Evolutionary conservation across 495 filamentous ascomycete species (phyloP), one percentile per base, ranked within the genome.

Genomic region (Astrothelium macrocarpum): DNA sequence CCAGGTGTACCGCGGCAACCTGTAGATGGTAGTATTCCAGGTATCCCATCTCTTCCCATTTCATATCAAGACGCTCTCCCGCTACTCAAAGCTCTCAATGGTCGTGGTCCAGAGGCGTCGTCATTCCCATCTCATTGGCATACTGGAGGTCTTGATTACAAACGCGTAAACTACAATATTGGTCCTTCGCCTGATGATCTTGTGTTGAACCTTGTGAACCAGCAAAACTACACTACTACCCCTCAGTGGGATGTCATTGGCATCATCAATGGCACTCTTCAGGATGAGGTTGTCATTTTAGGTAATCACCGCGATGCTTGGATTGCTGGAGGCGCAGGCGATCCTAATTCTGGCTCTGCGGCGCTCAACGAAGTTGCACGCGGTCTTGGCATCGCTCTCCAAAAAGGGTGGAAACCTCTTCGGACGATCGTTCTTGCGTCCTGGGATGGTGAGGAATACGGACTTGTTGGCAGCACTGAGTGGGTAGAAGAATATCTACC

Each of bases 241-340:
- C 91, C 91, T 2, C 75, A 94, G 62, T 98, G 95, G 95, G 90
- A 98, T 67, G 90, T 94, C 14, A 95, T 98, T 65, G 94, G 94
- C 34, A 80, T 91, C 32, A 91, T 98, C 74, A 96, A 96, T 63
- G 94, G 94, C n/a, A 87, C 84, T 10, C 85, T 96, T 60, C 78
- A 85, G 0, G 86, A 91, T 62, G 93, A 97, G 71, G 91, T 95
- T 12, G 81, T 96, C 58, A 80, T 98, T 7, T 76, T 97, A n/a
- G 95, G 95, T 16, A 97, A 97, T 70, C 94, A 98, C 71, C 87
- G 92, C 16, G 94, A 98, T 77, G 90, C 91, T 0, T 97, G 91
- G 91, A 85, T 95, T 71, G 89, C 87, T 10, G 90, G 91, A 59
- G 76, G 76, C 4, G 75, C 76, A 5, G 76, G 71, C 10, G 76